These are phyloP conservation scores for Yarrowia keelungensis DNA, from an alignment of 805 yeast genomes.

Conservation along the genomic window DNA sequence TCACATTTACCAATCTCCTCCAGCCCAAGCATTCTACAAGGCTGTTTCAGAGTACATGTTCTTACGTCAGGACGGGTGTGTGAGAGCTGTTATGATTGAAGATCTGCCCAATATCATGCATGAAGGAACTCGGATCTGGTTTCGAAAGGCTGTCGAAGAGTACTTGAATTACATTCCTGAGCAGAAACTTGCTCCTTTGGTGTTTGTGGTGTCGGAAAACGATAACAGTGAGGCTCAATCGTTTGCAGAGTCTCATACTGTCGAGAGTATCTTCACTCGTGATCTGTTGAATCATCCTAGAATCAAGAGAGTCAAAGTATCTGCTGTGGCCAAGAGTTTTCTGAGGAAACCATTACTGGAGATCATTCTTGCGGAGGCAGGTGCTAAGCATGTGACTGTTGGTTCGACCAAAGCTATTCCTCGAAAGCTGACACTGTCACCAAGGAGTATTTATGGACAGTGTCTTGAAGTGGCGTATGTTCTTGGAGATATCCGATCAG, in stretches of 20 bases:
- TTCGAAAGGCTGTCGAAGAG: constrained; percentile 13
- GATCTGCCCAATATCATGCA: constrained; percentile 36
- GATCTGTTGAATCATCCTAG: constrained; percentile 16
- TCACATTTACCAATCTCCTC: not conserved
- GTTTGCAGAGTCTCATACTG: constrained; percentile 28
- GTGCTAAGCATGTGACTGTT: constrained; percentile 12
- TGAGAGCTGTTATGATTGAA: not conserved
- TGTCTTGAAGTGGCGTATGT: constrained; percentile 22
- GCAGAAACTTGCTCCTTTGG: not conserved
- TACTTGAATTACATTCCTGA: constrained; percentile 1
- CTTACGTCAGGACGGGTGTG: constrained; percentile 16
- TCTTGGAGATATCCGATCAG: constrained; percentile 15
- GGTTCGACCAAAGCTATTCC: constrained; percentile 13
- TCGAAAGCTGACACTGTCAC: constrained; percentile 2
- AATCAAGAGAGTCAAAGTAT: constrained; percentile 4
- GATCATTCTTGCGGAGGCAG: constrained; percentile 15
- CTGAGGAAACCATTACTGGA: constrained; percentile 6
- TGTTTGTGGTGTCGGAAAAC: constrained; percentile 25
- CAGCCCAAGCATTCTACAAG: constrained; percentile 7
- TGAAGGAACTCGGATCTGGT: constrained; percentile 2
- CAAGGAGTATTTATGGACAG: not conserved
- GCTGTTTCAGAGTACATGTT: constrained; percentile 28
- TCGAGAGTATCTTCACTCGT: constrained; percentile 23
- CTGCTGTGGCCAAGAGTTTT: constrained; percentile 15
- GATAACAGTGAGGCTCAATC: constrained; percentile 16